Evolutionary conservation across 2,329 filamentous ascomycete genomes (phyloP).

Genomic region (Cordyceps tenuipes): DNA sequence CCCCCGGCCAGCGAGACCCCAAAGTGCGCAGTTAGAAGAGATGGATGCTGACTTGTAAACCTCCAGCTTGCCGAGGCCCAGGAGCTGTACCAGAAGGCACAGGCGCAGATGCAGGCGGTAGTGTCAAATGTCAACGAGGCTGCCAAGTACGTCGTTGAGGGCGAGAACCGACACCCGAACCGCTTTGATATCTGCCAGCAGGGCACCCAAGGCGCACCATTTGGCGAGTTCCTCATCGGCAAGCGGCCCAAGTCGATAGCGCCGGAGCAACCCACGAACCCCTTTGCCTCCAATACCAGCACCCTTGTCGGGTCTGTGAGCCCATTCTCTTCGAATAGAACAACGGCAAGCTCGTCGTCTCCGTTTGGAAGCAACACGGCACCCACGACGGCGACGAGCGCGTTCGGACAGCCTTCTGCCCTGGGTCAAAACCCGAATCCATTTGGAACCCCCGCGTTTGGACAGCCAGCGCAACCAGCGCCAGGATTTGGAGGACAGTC

Average conservation of each 20-base stretch:
- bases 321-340: constrained; percentile 31
- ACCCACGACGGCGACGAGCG: constrained; percentile 19
- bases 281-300: constrained; percentile 30
- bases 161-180: constrained; percentile 66
- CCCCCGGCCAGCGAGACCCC: background rate
- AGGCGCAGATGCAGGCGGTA: constrained; percentile 64
- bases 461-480: constrained; percentile 20
- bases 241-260: constrained; percentile 22
- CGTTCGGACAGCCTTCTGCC: constrained; percentile 35
- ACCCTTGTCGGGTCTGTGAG: constrained; percentile 20
- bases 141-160: constrained; percentile 57
- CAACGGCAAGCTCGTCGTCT: constrained; percentile 16
- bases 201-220: constrained; percentile 34
- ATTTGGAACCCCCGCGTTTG: constrained; percentile 26
- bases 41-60: constrained; percentile 14
- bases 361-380: constrained; percentile 23
- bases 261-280: constrained; percentile 25
- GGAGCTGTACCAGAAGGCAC: constrained; percentile 53
- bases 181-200: constrained; percentile 55
- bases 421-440: constrained; percentile 22
- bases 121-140: constrained; percentile 64
- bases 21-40: background rate
- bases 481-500: constrained; percentile 20
- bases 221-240: constrained; percentile 37
- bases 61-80: constrained; percentile 51